phyloP scores from a whole-genome alignment of 108 stramenopile genomes.

The Cylindrotheca closterium region DNA sequence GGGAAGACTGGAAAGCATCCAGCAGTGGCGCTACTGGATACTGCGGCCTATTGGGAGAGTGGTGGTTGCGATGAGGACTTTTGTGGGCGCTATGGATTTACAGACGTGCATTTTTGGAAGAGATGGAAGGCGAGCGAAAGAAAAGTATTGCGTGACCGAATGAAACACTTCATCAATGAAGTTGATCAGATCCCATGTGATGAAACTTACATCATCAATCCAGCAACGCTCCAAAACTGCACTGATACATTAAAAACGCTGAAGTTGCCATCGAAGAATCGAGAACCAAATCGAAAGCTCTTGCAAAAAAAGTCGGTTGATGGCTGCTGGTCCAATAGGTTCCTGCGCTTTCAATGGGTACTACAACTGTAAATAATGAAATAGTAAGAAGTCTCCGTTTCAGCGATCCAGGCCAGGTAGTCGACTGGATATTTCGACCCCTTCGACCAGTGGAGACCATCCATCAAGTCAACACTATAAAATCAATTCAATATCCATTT shows the following conservation, averaged over 20 bases:
- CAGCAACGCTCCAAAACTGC: conserved; percentile 3
- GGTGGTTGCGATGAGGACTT: conserved; percentile 41
- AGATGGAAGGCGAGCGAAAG: conserved; percentile 16
- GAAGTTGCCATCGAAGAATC: conserved; percentile 2
- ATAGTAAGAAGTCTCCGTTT: too few relatives aligned
- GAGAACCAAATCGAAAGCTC: conserved; percentile 10
- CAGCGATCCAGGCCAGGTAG: too few relatives aligned
- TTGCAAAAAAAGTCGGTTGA: conserved; percentile 12
- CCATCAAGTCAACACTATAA: too few relatives aligned
- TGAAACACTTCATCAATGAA: conserved; percentile 14
- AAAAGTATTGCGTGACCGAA: conserved; percentile 4
- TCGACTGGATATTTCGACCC: too few relatives aligned
- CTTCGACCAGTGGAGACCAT: too few relatives aligned
- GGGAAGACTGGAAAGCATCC: conserved; percentile 9
- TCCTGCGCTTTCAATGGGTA: conserved; percentile 29
- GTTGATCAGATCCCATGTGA: conserved; percentile 12
- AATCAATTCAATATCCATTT: too few relatives aligned
- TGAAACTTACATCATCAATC: neutral
- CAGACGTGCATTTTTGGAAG: conserved; percentile 33
- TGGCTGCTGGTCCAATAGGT: conserved; percentile 23
- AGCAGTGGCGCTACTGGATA: conserved; percentile 10
- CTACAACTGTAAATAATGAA: neutral
- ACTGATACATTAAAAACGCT: conserved; percentile 4
- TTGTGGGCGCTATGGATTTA: conserved; percentile 27
- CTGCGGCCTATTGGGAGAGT: conserved; percentile 22